Conservation (phyloP, 2,329 filamentous ascomycete species). For the Onygenales sp. region DNA sequence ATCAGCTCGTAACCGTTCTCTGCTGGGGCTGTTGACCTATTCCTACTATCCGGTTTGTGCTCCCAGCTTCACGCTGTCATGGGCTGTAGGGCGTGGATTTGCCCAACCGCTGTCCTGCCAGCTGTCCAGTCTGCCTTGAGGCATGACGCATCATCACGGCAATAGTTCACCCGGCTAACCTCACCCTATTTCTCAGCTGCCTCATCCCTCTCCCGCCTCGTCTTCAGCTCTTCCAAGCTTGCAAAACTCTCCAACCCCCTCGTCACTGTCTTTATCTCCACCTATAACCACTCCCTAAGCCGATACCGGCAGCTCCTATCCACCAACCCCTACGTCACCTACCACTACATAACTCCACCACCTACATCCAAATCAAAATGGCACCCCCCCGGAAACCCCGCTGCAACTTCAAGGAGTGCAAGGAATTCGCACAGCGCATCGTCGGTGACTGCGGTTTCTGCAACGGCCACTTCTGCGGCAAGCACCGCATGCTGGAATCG, state of each 20-base stretch:
- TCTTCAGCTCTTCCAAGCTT: neutral
- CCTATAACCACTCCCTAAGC: neutral
- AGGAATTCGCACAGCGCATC: slow-evolving; percentile 77
- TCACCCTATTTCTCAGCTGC: too few species aligned
- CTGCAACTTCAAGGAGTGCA: slow-evolving; percentile 86
- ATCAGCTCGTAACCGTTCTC: neutral
- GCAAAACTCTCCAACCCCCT: neutral
- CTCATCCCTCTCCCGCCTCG: too few species aligned
- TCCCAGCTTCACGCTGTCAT: neutral
- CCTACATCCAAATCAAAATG: slow-evolving; percentile 11
- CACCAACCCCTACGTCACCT: neutral
- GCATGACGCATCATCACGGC: too few species aligned
- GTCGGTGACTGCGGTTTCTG: slow-evolving; percentile 96
- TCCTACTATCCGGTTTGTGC: neutral
- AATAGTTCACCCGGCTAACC: too few species aligned
- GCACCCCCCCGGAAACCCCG: slow-evolving; percentile 50
- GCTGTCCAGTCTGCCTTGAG: neutral
- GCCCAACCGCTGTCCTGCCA: neutral
- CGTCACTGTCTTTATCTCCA: neutral
- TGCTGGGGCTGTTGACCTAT: neutral
- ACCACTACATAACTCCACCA: slow-evolving; percentile 14
- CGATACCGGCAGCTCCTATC: neutral
- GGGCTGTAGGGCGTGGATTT: neutral
- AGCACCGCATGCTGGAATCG: slow-evolving; percentile 86
- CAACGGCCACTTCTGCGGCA: slow-evolving; percentile 85